Evolutionary conservation across 352 stramenopile genomes (phyloP).

Genomic region (Sclerospora graminicola): DNA sequence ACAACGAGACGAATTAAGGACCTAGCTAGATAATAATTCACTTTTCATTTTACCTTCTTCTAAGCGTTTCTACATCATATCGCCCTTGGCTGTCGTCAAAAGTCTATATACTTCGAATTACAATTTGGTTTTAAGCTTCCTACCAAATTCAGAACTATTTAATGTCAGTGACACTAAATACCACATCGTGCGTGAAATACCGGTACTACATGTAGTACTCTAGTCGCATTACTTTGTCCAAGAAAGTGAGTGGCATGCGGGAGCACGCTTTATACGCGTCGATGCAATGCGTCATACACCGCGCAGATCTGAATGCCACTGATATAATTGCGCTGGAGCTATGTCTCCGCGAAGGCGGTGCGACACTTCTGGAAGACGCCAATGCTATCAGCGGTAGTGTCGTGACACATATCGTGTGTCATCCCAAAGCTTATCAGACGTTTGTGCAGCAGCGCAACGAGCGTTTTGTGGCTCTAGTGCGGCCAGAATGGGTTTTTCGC

Average conservation of each 20-base stretch:
- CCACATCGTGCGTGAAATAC: too few relatives aligned
- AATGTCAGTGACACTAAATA: too few relatives aligned
- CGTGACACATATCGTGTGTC: constrained; percentile 70
- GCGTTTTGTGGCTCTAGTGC: constrained; percentile 64
- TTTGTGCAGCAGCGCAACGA: constrained; percentile 44
- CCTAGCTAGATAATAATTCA: too few relatives aligned
- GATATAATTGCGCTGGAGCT: constrained; percentile 39
- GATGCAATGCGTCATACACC: constrained; percentile 45
- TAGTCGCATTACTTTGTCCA: too few relatives aligned
- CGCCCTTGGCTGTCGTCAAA: too few relatives aligned
- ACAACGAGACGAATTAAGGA: too few relatives aligned
- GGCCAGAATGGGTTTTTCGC: constrained; percentile 73
- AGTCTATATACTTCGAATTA: too few relatives aligned
- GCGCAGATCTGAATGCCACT: constrained; percentile 26
- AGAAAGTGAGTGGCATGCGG: constrained; percentile 19
- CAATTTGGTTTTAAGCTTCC: too few relatives aligned
- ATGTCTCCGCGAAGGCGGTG: constrained; percentile 56
- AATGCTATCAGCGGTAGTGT: constrained; percentile 6
- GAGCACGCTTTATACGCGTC: constrained; percentile 33
- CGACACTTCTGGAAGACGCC: constrained; percentile 26
- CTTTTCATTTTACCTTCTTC: too few relatives aligned
- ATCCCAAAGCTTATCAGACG: constrained; percentile 34
- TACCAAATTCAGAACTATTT: too few relatives aligned
- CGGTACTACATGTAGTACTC: too few relatives aligned
- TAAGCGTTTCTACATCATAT: too few relatives aligned